phyloP scores from a whole-genome alignment of 1,284 basidiomycete genomes.

The Nidula niveotomentosa region DNA sequence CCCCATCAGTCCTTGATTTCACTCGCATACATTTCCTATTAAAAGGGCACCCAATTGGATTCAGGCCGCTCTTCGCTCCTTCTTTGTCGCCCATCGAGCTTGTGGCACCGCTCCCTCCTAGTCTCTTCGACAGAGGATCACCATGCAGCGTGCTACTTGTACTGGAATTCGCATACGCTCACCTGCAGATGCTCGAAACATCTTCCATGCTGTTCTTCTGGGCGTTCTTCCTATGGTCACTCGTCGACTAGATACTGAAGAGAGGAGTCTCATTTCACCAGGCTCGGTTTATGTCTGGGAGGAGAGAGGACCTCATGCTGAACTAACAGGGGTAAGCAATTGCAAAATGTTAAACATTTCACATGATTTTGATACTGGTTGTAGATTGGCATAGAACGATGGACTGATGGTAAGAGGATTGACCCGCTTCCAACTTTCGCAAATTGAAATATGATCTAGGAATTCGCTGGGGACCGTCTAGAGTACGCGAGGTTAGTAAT shows the following conservation, averaged over 20 bases:
- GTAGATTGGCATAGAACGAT: constrained; percentile 73
- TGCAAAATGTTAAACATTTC: constrained; percentile 5
- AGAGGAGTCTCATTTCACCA: constrained; percentile 56
- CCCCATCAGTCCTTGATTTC: constrained; percentile 39
- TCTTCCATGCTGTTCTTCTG: constrained; percentile 74
- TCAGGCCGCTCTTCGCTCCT: constrained; percentile 7
- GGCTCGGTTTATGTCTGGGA: constrained; percentile 84
- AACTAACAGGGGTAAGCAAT: constrained; percentile 60
- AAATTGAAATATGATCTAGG: constrained; percentile 32
- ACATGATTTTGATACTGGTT: constrained; percentile 6
- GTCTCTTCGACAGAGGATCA: constrained; percentile 4
- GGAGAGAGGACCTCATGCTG: constrained; percentile 73
- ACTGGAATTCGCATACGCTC: constrained; percentile 50
- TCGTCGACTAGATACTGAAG: constrained; percentile 73
- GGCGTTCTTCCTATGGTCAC: constrained; percentile 73
- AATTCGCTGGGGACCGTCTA: constrained; percentile 77
- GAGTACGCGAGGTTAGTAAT: constrained; percentile 67
- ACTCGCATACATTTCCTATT: constrained; percentile 13
- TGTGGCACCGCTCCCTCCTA: background rate
- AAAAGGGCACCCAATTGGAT: background rate
- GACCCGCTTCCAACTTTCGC: background rate
- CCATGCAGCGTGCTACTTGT: constrained; percentile 47
- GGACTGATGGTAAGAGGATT: constrained; percentile 43
- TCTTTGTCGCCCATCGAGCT: constrained; percentile 7
- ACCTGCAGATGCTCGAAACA: constrained; percentile 70